A percentile compares a stretch with the other conserved stretches of the same genome.
phyloP scores from a whole-genome alignment of 371 early-diverging fungal genomes.

The Entomophthora muscae region DNA sequence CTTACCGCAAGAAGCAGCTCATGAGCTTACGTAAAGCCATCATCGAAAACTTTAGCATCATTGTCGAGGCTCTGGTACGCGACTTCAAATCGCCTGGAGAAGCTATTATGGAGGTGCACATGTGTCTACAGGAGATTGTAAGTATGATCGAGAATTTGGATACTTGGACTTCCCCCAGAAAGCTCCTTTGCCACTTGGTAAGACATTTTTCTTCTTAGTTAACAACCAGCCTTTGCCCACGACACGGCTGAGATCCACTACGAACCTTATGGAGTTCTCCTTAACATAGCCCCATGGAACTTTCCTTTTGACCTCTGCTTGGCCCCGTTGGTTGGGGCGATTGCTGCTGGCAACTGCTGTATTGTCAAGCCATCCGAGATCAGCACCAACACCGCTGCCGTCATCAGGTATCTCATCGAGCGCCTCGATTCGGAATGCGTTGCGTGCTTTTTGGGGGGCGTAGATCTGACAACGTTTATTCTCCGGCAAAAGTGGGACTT shows the following conservation, averaged over 20 bases:
- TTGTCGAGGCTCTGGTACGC: slow-evolving; percentile 39
- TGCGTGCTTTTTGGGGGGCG: slow-evolving; percentile 59
- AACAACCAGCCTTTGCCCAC: slow-evolving; percentile 7
- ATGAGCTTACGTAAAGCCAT: slow-evolving; percentile 34
- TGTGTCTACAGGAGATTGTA: slow-evolving; percentile 44
- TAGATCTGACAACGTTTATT: slow-evolving; percentile 43
- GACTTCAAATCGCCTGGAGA: slow-evolving; percentile 53
- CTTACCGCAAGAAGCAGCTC: slow-evolving; percentile 59
- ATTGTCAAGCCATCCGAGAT: slow-evolving; percentile 84
- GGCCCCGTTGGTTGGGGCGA: slow-evolving; percentile 62
- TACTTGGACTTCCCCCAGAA: slow-evolving; percentile 26
- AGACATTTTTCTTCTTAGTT: background rate
- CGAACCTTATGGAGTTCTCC: slow-evolving; percentile 56
- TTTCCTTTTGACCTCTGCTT: slow-evolving; percentile 57
- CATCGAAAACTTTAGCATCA: slow-evolving; percentile 36
- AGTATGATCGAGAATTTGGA: slow-evolving; percentile 32
- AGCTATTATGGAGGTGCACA: slow-evolving; percentile 33
- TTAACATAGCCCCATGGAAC: slow-evolving; percentile 73
- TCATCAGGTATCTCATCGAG: slow-evolving; percentile 35
- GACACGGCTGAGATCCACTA: slow-evolving; percentile 26
- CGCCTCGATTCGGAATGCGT: slow-evolving; percentile 51
- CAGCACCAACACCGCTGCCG: slow-evolving; percentile 36
- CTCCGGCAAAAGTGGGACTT: slow-evolving; percentile 59
- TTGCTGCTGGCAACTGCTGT: slow-evolving; percentile 79
- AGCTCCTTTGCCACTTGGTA: slow-evolving; percentile 3